phyloP scores from a whole-genome alignment of 495 filamentous ascomycete genomes.

The Penicillium bovifimosum region DNA sequence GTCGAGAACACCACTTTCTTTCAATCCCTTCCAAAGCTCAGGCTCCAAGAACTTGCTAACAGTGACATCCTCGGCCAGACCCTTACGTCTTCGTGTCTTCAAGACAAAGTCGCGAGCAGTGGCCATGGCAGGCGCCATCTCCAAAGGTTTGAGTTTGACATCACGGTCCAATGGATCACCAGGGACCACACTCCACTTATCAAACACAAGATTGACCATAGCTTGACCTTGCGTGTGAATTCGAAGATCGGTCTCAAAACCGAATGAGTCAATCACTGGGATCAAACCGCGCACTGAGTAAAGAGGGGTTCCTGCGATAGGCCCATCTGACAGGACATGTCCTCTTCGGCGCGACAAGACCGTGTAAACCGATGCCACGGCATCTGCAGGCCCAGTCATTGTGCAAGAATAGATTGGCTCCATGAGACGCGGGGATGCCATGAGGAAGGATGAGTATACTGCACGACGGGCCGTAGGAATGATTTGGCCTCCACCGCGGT shows the following conservation, averaged over 20 bases:
- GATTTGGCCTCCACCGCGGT: conserved; percentile 91
- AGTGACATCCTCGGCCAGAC: conserved; percentile 88
- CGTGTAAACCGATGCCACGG: conserved; percentile 83
- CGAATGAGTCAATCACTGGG: conserved; percentile 94
- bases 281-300: conserved; percentile 87
- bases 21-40: conserved; percentile 81
- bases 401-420: conserved; percentile 88
- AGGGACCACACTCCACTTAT: conserved; percentile 90
- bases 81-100: conserved; percentile 91
- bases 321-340: conserved; percentile 87
- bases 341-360: conserved; percentile 82
- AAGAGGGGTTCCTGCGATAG: conserved; percentile 91
- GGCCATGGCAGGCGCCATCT: conserved; percentile 78
- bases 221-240: conserved; percentile 95
- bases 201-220: conserved; percentile 86
- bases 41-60: conserved; percentile 95
- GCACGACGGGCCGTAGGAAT: conserved; percentile 90
- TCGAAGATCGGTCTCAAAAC: conserved; percentile 92
- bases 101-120: conserved; percentile 93
- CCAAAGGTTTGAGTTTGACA: conserved; percentile 71
- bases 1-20: conserved; percentile 83
- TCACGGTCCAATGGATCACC: conserved; percentile 91
- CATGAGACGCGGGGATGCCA: conserved; percentile 94
- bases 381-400: conserved; percentile 90
- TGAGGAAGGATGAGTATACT: conserved; percentile 90